Percentiles rank a stretch among this genome's conserved stretches.
phyloP scores from a whole-genome alignment of 768 basidiomycete species.

The Xanthoconium stramineum region DNA sequence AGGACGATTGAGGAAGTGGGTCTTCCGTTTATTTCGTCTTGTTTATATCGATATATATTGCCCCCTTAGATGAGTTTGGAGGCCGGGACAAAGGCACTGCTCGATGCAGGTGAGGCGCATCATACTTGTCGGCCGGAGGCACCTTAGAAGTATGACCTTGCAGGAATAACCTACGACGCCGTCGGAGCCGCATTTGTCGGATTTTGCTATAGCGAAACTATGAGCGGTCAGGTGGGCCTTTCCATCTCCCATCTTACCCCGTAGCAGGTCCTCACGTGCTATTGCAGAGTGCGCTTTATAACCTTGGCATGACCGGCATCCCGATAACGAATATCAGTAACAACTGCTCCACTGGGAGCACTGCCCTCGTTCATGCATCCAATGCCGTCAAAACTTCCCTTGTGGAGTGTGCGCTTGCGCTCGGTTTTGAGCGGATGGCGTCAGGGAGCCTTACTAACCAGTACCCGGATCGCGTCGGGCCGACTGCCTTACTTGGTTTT shows the following conservation, averaged over 20 bases:
- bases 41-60: not conserved
- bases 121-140: not conserved
- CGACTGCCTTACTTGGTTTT: slow-evolving; percentile 41
- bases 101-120: slow-evolving; percentile 62
- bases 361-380: slow-evolving; percentile 69
- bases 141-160: slow-evolving; percentile 17
- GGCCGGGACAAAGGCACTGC: slow-evolving; percentile 78
- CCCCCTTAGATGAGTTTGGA: slow-evolving; percentile 34
- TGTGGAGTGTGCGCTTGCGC: slow-evolving; percentile 69
- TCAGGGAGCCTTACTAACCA: slow-evolving; percentile 67
- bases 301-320: slow-evolving; percentile 76
- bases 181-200: slow-evolving; percentile 72
- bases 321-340: slow-evolving; percentile 85
- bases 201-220: slow-evolving; percentile 76
- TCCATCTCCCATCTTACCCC: not conserved
- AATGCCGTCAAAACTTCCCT: slow-evolving; percentile 64
- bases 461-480: slow-evolving; percentile 49
- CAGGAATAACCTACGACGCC: slow-evolving; percentile 75
- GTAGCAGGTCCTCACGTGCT: not conserved
- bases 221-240: slow-evolving; percentile 57
- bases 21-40: not conserved
- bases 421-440: slow-evolving; percentile 82
- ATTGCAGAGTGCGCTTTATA: slow-evolving; percentile 67
- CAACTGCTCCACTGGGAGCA: slow-evolving; percentile 77
- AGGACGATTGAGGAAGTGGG: slow-evolving; percentile 64